A percentile compares a stretch with the other conserved stretches of the same genome.
phyloP scores from a whole-genome alignment of 192 early-diverging fungal genomes.

The Coemansia asiatica region DNA sequence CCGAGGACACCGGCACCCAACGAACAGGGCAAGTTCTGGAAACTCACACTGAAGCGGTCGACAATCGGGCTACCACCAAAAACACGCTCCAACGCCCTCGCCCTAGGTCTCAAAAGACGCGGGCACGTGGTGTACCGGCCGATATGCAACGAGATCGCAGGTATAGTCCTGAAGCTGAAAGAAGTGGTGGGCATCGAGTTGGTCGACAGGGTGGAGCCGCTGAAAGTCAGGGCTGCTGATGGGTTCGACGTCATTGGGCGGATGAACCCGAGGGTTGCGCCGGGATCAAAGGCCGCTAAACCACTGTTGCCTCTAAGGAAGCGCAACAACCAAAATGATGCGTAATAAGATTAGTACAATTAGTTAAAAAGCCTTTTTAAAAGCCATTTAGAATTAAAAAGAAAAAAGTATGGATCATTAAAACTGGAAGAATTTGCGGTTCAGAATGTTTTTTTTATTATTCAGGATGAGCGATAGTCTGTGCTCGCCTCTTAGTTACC shows the following conservation, averaged over 20 bases:
- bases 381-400: background rate
- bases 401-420: background rate
- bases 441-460: too few species aligned
- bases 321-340: background rate
- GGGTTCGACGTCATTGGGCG: constrained; percentile 53
- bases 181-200: constrained; percentile 62
- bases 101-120: constrained; percentile 57
- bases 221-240: constrained; percentile 21
- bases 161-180: constrained; percentile 63
- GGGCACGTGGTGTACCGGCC: constrained; percentile 60
- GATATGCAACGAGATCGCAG: constrained; percentile 57
- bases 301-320: constrained; percentile 39
- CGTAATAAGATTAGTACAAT: background rate
- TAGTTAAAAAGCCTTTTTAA: too few species aligned
- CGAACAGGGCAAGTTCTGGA: constrained; percentile 49
- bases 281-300: constrained; percentile 51
- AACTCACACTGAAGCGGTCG: constrained; percentile 62
- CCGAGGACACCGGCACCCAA: constrained; percentile 12
- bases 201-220: constrained; percentile 34
- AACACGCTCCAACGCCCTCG: constrained; percentile 53
- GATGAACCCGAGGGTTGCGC: constrained; percentile 40
- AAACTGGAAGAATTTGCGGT: too few species aligned
- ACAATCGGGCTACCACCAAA: constrained; percentile 59
- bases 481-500: constrained; percentile 31
- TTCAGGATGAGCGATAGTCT: constrained; percentile 33